Evolutionary conservation across 805 yeast species (phyloP), one percentile per base, ranked within the genome.

Genomic region (Clavispora asparagi): DNA sequence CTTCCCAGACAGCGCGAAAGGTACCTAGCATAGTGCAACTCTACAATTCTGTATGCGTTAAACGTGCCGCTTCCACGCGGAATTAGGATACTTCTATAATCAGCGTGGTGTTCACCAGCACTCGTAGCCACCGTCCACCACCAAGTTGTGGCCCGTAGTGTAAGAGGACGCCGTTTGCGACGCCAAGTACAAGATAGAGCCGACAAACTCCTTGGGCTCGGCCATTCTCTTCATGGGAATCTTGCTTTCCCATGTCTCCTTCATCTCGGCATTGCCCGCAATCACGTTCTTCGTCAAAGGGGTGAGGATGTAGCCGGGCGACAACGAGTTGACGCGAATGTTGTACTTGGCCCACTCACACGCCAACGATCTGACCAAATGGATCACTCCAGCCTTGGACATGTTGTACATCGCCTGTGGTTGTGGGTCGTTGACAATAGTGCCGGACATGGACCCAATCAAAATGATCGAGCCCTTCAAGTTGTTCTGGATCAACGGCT

Each of bases 371-470:
- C 80, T 79, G 45, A 78, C 86, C 76, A 86, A 71, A 67, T 86
- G 94, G 57, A 85, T 85, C 38, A 85, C 92, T 62, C 91, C 94
- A 14, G 94, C 94, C 71, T 86, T 86, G 56, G 92, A 76, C 86
- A 84, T 82, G 74, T 86, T 86, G 76, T 86, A 86, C 56, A 86
- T 86, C 52, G 81, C 76, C 66, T 84, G 90, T 17, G 87, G 87
- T 63, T 84, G 90, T 31, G 91, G 91, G 62, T 81, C 84, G 64
- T 84, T 84, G 51, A 83, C 89, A 56, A 84, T 82, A 49, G 82
- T 76, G 45, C 89, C 91, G 7, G 87, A 81, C 90, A 84, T 84
- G 49, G 88, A 83, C n/a, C 87, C 90, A 54, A 84, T 76, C 66
- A 84, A 71, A 48, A 83, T 82, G 51, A 80, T 74, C 7, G 88